Percentiles rank a stretch among this genome's conserved stretches.
phyloP scores from a whole-genome alignment of 768 basidiomycete species.

The Epithele typhae region DNA sequence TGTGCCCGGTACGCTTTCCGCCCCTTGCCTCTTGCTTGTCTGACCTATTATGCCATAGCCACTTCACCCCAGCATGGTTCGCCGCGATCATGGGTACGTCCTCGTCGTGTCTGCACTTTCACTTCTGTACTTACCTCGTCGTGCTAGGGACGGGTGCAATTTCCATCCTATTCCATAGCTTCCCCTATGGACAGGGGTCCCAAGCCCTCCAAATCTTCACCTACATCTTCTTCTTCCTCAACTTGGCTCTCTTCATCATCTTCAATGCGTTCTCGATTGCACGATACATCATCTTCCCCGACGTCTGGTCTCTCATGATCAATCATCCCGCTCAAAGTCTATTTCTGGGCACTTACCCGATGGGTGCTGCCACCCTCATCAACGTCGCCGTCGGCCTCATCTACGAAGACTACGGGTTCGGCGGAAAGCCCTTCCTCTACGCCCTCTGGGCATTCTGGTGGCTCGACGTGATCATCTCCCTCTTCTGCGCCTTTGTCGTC shows the following conservation, averaged over 20 bases:
- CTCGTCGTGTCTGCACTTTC: background rate
- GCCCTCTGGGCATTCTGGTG: conserved; percentile 67
- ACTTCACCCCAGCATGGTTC: conserved; percentile 56
- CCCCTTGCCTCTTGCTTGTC: background rate
- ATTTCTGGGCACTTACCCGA: conserved; percentile 47
- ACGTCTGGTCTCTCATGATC: conserved; percentile 46
- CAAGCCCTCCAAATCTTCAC: conserved; percentile 37
- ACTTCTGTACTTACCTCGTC: background rate
- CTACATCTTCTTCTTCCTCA: conserved; percentile 54
- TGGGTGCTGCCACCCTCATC: conserved; percentile 59
- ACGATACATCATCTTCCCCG: conserved; percentile 52
- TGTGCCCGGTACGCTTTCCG: conserved; percentile 29
- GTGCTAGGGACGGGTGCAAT: conserved; percentile 41
- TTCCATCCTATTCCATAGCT: conserved; percentile 50
- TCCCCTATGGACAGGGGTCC: conserved; percentile 49
- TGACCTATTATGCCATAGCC: conserved; percentile 23
- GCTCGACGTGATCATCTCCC: conserved; percentile 53
- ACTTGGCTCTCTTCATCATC: conserved; percentile 48
- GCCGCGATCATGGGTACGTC: conserved; percentile 49
- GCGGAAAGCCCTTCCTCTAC: conserved; percentile 49
- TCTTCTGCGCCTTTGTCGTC: conserved; percentile 55
- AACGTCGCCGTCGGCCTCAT: conserved; percentile 44
- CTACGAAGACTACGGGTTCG: conserved; percentile 41
- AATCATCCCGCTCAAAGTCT: conserved; percentile 47
- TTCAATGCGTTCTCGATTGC: conserved; percentile 41